Percentiles rank a stretch among this genome's conserved stretches.
Conservation (phyloP, 176 grass and related monocot species). For the Saccharum spontaneum region DNA sequence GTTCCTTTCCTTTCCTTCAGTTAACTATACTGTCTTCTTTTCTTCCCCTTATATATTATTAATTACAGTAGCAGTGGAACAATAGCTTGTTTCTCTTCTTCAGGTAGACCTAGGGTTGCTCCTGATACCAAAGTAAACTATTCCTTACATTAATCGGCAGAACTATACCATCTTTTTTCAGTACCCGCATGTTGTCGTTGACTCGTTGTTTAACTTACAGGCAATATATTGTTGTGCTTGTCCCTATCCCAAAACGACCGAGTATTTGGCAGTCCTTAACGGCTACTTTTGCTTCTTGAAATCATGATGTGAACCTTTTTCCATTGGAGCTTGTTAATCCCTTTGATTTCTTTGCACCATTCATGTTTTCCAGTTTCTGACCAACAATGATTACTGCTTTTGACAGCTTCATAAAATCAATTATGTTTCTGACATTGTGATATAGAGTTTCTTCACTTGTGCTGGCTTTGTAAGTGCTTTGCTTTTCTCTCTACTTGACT, state of each 20-base stretch:
- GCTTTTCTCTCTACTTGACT: background rate
- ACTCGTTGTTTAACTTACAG: background rate
- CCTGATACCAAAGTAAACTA: background rate
- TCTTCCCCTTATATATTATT: no score
- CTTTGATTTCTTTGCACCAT: background rate
- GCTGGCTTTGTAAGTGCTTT: background rate
- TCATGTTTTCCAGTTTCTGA: conserved; percentile 15
- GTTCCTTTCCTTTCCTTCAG: background rate
- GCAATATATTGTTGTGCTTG: background rate
- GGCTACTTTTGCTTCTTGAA: conserved; percentile 10
- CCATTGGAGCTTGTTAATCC: background rate
- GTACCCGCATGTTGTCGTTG: background rate
- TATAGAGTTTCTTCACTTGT: background rate
- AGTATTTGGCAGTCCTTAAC: background rate
- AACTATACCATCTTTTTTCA: background rate
- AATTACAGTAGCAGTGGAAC: background rate
- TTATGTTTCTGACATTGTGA: background rate
- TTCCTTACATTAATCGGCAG: background rate
- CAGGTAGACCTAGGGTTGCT: background rate
- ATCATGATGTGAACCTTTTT: background rate
- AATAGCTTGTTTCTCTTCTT: background rate
- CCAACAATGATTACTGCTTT: background rate
- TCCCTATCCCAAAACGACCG: background rate
- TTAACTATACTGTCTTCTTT: background rate
- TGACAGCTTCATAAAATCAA: background rate